A percentile compares a stretch with the other conserved stretches of the same genome.
These are phyloP conservation scores for Casuarina equisetifolia DNA, from an alignment of 306 rosid species.

Conservation along the genomic window DNA sequence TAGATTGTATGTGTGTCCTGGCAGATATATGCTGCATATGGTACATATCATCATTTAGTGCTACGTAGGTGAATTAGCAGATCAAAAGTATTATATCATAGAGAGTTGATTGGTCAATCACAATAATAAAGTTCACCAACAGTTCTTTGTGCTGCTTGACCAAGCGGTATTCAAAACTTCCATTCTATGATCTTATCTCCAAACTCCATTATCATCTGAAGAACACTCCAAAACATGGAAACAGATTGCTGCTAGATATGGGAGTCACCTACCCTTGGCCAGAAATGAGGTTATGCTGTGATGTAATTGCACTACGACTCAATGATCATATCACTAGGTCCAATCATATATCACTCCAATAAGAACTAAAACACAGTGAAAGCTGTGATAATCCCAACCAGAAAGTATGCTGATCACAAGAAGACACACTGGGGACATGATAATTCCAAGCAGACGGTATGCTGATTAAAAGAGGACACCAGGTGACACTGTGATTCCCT, in stretches of 20 bases:
- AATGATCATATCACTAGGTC: neutral
- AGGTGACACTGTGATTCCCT: too few relatives aligned
- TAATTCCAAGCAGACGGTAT: too few relatives aligned
- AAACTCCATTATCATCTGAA: neutral
- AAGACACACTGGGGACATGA: neutral
- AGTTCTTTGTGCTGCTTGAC: neutral
- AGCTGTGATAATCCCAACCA: neutral
- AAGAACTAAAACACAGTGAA: neutral
- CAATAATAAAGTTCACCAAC: neutral
- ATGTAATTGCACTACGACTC: neutral
- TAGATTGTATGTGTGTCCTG: neutral
- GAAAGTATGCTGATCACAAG: slow-evolving; percentile 1
- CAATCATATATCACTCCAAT: neutral
- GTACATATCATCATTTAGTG: neutral
- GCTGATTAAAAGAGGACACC: too few relatives aligned
- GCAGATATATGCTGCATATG: neutral
- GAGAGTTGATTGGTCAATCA: neutral
- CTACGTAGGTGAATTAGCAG: neutral
- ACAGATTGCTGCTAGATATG: neutral
- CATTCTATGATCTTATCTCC: neutral
- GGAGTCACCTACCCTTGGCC: neutral
- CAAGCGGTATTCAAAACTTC: neutral
- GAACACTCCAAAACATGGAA: neutral
- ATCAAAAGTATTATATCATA: neutral
- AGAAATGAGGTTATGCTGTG: neutral